Conservation (phyloP, 768 basidiomycete species). For the Tulasnella sp. region DNA sequence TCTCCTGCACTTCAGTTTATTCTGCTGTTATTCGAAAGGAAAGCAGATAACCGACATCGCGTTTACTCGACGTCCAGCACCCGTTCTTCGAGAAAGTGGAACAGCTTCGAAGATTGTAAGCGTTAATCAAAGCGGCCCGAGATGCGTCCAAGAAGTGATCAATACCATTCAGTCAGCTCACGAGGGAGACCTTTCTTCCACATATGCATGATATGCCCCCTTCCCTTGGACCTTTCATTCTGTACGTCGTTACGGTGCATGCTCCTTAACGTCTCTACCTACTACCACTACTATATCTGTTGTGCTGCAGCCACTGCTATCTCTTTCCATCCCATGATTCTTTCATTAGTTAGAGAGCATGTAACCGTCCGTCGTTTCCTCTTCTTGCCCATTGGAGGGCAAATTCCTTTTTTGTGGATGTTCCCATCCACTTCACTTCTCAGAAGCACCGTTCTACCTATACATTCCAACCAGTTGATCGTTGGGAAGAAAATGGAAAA, state of each 20-base stretch:
- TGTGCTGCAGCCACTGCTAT: neutral
- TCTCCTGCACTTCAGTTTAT: conserved; percentile 56
- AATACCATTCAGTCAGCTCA: neutral
- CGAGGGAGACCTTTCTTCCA: neutral
- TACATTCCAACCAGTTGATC: too few species aligned
- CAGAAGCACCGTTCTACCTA: too few species aligned
- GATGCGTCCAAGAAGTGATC: conserved; percentile 43
- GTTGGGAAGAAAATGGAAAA: too few species aligned
- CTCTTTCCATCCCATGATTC: neutral
- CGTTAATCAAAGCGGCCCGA: conserved; percentile 87
- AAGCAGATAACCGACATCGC: too few species aligned
- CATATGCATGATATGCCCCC: neutral
- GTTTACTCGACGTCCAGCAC: conserved; percentile 54
- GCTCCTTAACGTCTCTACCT: neutral
- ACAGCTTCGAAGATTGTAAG: conserved; percentile 78
- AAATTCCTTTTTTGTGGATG: conserved; percentile 67
- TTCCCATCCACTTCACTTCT: conserved; percentile 97
- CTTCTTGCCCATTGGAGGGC: neutral
- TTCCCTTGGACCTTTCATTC: neutral
- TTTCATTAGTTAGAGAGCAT: conserved; percentile 15
- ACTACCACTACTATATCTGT: neutral
- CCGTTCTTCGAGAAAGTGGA: conserved; percentile 86
- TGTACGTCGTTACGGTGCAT: neutral
- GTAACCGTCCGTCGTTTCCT: neutral
- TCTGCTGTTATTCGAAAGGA: too few species aligned